Evolutionary conservation across 371 early-diverging fungal species (phyloP).

Genomic region (Lichtheimia corymbifera): DNA sequence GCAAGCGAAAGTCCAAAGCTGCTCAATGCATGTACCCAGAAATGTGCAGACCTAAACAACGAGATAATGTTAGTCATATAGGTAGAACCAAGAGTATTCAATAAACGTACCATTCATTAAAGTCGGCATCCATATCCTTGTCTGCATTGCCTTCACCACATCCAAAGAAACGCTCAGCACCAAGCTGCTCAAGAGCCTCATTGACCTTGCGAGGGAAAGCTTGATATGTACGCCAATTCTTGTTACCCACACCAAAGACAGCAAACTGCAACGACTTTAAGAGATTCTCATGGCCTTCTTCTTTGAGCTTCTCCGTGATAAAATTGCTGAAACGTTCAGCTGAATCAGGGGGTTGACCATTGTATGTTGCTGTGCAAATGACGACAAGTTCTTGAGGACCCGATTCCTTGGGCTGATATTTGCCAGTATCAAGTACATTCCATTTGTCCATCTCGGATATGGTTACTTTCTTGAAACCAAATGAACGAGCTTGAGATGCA

Average conservation of each 20-base stretch:
- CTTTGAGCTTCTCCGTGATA: conserved; percentile 29
- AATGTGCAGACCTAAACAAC: conserved; percentile 37
- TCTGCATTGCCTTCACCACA: conserved; percentile 57
- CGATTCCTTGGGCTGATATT: conserved; percentile 20
- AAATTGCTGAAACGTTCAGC: conserved; percentile 57
- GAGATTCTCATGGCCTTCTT: conserved; percentile 21
- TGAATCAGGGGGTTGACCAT: conserved; percentile 61
- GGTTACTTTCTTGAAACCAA: conserved; percentile 43
- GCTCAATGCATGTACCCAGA: conserved; percentile 38
- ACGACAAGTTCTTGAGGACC: conserved; percentile 43
- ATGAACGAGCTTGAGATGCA: conserved; percentile 37
- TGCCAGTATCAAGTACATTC: conserved; percentile 36
- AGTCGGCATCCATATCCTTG: conserved; percentile 51
- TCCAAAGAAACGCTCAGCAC: conserved; percentile 47
- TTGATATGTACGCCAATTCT: conserved; percentile 64
- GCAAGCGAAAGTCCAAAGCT: conserved; percentile 35
- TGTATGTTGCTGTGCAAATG: conserved; percentile 54
- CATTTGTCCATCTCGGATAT: conserved; percentile 50
- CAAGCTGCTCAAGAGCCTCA: conserved; percentile 37
- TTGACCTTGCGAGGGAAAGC: conserved; percentile 51
- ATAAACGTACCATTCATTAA: conserved; percentile 41
- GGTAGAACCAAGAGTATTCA: background rate
- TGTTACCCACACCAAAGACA: conserved; percentile 62
- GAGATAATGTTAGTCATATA: background rate
- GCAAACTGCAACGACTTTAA: conserved; percentile 41